Conservation (phyloP, 1,139 yeast genomes). For the Candida tropicalis region DNA sequence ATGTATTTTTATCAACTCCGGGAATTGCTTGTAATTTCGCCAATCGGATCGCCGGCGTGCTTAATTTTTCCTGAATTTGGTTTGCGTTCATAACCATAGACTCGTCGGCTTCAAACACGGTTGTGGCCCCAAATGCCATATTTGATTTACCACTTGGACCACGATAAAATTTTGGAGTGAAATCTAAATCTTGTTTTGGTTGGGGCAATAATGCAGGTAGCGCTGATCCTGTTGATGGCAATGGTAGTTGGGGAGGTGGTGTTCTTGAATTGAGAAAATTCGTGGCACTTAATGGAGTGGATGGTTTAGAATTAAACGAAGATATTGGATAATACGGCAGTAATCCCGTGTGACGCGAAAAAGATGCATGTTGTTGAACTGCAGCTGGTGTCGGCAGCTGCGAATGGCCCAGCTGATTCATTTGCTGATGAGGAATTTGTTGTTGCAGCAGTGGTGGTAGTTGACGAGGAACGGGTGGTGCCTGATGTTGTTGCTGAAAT, state of each 20-base stretch:
- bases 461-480: not conserved
- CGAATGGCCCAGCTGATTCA: not conserved
- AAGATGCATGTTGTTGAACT: conserved; percentile 1
- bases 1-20: not conserved
- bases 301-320: not conserved
- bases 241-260: conserved; percentile 7
- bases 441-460: not conserved
- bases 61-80: conserved; percentile 3
- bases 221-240: conserved; percentile 1
- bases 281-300: not conserved
- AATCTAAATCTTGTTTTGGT: conserved; percentile 9
- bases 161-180: conserved; percentile 11
- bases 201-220: conserved; percentile 7
- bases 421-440: not conserved
- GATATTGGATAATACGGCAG: conserved; percentile 3
- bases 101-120: conserved; percentile 13
- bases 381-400: not conserved
- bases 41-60: not conserved
- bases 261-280: not conserved
- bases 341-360: not conserved
- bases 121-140: conserved; percentile 11
- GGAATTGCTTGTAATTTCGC: conserved; percentile 1
- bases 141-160: conserved; percentile 10
- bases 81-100: conserved; percentile 10
- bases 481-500: conserved; percentile 1